Percentiles rank a stretch among this genome's conserved stretches.
These are phyloP conservation scores for Aspergillus phoenicis DNA, from an alignment of 2,329 filamentous ascomycete species.

Conservation along the genomic window DNA sequence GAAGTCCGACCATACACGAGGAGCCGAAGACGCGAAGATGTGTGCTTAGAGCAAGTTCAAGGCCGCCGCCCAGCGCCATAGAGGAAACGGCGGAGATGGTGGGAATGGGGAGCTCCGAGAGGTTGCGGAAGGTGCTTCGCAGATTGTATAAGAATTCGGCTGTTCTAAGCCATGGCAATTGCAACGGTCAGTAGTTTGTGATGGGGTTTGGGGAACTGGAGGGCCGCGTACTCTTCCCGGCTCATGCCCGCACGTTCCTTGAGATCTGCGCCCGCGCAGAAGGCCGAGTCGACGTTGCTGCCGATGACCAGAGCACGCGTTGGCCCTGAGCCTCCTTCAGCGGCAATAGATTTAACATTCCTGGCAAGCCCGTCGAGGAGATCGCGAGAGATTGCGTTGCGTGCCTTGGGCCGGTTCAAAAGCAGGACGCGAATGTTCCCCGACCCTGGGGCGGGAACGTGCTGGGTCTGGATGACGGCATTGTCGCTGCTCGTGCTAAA, in stretches of 20 bases:
- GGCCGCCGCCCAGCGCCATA: conserved; percentile 84
- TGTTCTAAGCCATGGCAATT: conserved; percentile 58
- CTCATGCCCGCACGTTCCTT: conserved; percentile 82
- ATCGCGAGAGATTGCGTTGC: conserved; percentile 85
- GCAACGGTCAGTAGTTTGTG: neutral
- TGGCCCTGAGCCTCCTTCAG: conserved; percentile 56
- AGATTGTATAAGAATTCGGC: conserved; percentile 75
- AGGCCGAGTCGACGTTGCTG: conserved; percentile 80
- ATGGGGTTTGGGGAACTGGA: neutral
- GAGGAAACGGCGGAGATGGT: conserved; percentile 88
- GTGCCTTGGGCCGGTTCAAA: conserved; percentile 78
- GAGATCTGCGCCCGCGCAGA: conserved; percentile 92
- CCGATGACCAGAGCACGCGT: conserved; percentile 83
- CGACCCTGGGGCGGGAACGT: conserved; percentile 73
- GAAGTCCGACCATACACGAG: conserved; percentile 76
- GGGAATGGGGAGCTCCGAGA: conserved; percentile 78
- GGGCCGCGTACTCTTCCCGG: conserved; percentile 67
- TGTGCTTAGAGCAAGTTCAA: conserved; percentile 88
- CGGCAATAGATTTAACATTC: conserved; percentile 72
- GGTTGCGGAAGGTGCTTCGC: conserved; percentile 71
- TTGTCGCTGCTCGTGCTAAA: conserved; percentile 39
- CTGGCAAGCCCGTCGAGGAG: conserved; percentile 71
- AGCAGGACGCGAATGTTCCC: conserved; percentile 88
- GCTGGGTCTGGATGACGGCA: conserved; percentile 65
- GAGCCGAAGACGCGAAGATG: conserved; percentile 86